A percentile compares a stretch with the other conserved stretches of the same genome.
These are phyloP conservation scores for Plantago major DNA, from an alignment of 257 asterid species.

Conservation along the genomic window DNA sequence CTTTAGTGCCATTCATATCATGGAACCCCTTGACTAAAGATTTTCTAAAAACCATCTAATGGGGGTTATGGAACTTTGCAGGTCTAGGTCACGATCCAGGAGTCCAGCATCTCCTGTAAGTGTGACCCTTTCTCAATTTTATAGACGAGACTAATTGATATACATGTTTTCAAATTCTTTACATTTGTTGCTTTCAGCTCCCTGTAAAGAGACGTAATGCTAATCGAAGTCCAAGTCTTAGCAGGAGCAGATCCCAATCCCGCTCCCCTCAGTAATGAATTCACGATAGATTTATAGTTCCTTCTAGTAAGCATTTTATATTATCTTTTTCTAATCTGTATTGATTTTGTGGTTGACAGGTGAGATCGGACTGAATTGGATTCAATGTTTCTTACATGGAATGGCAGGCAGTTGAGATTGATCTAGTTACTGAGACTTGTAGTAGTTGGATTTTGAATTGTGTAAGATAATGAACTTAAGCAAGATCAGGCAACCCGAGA, in stretches of 20 bases:
- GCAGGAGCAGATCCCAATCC: slow-evolving; percentile 39
- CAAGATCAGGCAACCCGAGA: neutral
- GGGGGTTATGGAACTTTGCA: slow-evolving; percentile 31
- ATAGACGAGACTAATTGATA: neutral
- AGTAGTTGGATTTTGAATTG: slow-evolving; percentile 5
- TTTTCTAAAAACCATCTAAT: slow-evolving; percentile 11
- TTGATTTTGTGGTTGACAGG: slow-evolving; percentile 1
- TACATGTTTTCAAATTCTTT: neutral
- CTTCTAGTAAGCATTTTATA: neutral
- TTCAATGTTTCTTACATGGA: neutral
- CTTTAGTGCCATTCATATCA: slow-evolving; percentile 15
- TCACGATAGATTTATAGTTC: neutral
- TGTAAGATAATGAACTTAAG: slow-evolving; percentile 1
- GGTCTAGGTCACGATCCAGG: slow-evolving; percentile 43
- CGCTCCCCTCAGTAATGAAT: slow-evolving; percentile 28
- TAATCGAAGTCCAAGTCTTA: slow-evolving; percentile 26
- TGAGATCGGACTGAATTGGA: slow-evolving; percentile 1
- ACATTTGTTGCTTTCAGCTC: slow-evolving; percentile 27
- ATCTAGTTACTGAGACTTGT: neutral
- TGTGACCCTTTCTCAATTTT: slow-evolving; percentile 3
- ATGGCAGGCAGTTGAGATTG: neutral
- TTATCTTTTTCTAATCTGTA: neutral
- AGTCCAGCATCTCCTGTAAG: slow-evolving; percentile 55
- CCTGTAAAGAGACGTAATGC: slow-evolving; percentile 25
- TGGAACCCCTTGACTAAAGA: slow-evolving; percentile 2